phyloP scores from a whole-genome alignment of 257 asterid species.

The Nicotiana tomentosiformis region DNA sequence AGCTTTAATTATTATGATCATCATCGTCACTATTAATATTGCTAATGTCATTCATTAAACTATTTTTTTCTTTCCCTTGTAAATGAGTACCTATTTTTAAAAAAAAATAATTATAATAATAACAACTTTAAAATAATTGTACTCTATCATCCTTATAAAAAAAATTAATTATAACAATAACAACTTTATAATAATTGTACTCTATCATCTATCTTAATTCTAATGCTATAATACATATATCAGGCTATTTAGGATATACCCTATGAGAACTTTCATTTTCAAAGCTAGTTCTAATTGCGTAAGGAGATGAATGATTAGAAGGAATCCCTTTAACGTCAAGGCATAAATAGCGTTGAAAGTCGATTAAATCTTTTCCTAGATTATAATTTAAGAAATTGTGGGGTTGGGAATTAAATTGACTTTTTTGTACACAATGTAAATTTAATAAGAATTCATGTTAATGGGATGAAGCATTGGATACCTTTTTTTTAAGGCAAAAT shows the following conservation, averaged over 20 bases:
- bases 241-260: neutral
- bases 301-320: conserved; percentile 1
- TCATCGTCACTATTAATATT: neutral
- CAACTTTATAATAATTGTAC: neutral
- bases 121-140: neutral
- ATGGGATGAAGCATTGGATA: conserved; percentile 11
- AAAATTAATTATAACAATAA: neutral
- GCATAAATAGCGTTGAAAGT: conserved; percentile 5
- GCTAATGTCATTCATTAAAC: neutral
- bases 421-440: conserved; percentile 2
- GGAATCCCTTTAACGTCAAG: conserved; percentile 15
- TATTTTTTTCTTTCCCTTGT: neutral
- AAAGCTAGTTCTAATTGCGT: neutral
- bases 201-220: neutral
- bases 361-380: neutral
- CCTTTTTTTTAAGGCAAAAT: neutral
- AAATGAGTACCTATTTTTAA: neutral
- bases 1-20: neutral
- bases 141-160: neutral
- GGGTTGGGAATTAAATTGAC: conserved; percentile 19
- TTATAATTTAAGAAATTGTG: neutral
- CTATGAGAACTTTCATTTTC: neutral
- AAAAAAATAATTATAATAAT: neutral
- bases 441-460: neutral
- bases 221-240: neutral